These are phyloP conservation scores for Capsicum chinense DNA, from an alignment of 257 asterid genomes.

Conservation along the genomic window DNA sequence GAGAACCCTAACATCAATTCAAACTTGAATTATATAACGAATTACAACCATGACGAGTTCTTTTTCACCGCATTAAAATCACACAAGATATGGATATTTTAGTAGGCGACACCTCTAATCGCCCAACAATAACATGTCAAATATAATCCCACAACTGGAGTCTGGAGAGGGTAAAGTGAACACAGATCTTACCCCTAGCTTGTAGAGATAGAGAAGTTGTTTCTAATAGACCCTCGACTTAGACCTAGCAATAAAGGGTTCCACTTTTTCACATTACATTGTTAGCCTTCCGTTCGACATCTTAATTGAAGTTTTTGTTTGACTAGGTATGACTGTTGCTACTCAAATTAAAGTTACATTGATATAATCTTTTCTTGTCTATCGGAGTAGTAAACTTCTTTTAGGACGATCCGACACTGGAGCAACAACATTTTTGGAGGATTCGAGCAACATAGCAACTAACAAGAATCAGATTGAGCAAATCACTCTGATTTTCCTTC, in stretches of 20 bases:
- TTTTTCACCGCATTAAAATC: background rate
- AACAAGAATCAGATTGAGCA: background rate
- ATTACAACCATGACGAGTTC: background rate
- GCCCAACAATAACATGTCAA: background rate
- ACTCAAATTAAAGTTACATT: background rate
- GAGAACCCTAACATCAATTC: constrained; percentile 56
- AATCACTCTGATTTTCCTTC: background rate
- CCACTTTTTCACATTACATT: background rate
- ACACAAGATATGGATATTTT: background rate
- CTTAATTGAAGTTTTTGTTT: background rate
- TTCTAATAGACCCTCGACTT: too few relatives aligned
- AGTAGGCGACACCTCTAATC: background rate
- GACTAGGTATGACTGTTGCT: background rate
- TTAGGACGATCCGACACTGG: background rate
- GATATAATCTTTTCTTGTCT: background rate
- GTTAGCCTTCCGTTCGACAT: background rate
- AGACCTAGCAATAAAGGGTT: background rate
- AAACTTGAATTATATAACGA: background rate
- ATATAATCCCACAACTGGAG: too few relatives aligned
- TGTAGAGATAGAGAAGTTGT: too few relatives aligned
- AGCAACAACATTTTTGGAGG: background rate
- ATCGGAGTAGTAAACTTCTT: background rate
- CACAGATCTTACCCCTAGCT: too few relatives aligned
- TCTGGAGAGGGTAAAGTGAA: too few relatives aligned
- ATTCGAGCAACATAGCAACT: background rate